These are phyloP conservation scores for Plasmodium sp. DNA, from an alignment of 169 alveolate genomes.

Conservation along the genomic window DNA sequence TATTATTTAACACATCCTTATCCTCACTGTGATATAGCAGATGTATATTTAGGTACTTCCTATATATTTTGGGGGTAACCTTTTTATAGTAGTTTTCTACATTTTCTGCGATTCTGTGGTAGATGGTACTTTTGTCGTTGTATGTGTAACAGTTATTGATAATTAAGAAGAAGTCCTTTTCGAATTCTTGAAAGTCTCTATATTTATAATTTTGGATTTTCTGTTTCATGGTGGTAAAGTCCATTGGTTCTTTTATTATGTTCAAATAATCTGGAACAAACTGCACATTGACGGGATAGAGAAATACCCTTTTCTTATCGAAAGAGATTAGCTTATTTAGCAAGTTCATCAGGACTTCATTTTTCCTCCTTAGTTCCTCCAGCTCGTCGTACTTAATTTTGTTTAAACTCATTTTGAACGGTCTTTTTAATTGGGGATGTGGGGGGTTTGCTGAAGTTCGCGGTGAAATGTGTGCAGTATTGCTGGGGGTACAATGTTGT, in stretches of 20 bases:
- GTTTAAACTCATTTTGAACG: constrained; percentile 38
- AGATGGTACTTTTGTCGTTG: constrained; percentile 89
- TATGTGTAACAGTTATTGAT: constrained; percentile 91
- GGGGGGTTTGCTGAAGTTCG: background rate
- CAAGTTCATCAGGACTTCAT: constrained; percentile 75
- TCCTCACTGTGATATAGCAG: constrained; percentile 55
- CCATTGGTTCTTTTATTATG: constrained; percentile 94
- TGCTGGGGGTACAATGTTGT: background rate
- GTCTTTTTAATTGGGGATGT: background rate
- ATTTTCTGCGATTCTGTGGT: constrained; percentile 42
- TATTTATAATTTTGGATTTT: constrained; percentile 86
- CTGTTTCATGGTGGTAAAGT: constrained; percentile 89
- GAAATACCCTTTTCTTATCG: constrained; percentile 86
- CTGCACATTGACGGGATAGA: constrained; percentile 92
- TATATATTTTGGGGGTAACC: constrained; percentile 34
- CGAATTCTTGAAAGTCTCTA: constrained; percentile 87
- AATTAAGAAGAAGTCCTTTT: constrained; percentile 89
- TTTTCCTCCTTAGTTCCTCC: constrained; percentile 58
- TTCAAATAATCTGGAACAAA: constrained; percentile 94
- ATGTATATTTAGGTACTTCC: constrained; percentile 34
- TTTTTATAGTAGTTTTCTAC: constrained; percentile 45
- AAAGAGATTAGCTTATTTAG: constrained; percentile 79
- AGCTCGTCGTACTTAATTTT: constrained; percentile 59
- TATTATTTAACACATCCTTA: constrained; percentile 24
- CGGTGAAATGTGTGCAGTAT: background rate